Evolutionary conservation across 257 asterid genomes (phyloP), one percentile per base, ranked within the genome.

Genomic region (Solanum sejunctum): DNA sequence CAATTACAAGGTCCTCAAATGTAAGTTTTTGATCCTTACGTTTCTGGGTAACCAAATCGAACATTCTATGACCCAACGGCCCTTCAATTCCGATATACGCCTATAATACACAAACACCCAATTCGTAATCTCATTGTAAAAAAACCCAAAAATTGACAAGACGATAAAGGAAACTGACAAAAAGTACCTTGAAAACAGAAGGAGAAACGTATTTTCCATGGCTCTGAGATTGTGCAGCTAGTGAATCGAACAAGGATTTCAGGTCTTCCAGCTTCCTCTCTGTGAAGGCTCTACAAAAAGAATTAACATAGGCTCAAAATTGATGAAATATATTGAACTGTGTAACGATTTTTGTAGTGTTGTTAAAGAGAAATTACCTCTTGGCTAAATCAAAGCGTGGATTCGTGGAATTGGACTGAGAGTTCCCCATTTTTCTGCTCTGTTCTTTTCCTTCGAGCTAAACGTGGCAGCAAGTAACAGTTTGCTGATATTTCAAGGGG

Each of bases 1-100:
- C 97, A 90, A 95, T 92, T 45, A 96, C 95, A 82, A 96, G 96
- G 92, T 96, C 99, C 84, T 93, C 93, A 80, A 84, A 93, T 18
- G 97, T 93, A 82, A 96, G 94, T 84, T 84, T 93, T 66, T 90
- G 91, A 91, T 96, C 98, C 86, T 88, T 89, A 23, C 97, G 93
- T 47, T 92, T 92, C 92, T 91, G 98, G 16, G 98, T 82, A 51
- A 93, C 94, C 90, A 96, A 89, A 87, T 91, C 86, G 84, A 93
- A 95, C 85, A 96, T 66, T 85, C 98, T 93, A 86, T 95, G 96
- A 51, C 97, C 98, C 49, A 95, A 86, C 45, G 95, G 89, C 57
- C 99, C 97, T 78, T 90, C 97, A 80, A 93, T 85, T 84, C 98
- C 97, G 28, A 92, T 88, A 89, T 87, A 92, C 26, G 43, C 91